These are phyloP conservation scores for Earliella scabrosa DNA, from an alignment of 1,284 basidiomycete genomes.

Conservation along the genomic window DNA sequence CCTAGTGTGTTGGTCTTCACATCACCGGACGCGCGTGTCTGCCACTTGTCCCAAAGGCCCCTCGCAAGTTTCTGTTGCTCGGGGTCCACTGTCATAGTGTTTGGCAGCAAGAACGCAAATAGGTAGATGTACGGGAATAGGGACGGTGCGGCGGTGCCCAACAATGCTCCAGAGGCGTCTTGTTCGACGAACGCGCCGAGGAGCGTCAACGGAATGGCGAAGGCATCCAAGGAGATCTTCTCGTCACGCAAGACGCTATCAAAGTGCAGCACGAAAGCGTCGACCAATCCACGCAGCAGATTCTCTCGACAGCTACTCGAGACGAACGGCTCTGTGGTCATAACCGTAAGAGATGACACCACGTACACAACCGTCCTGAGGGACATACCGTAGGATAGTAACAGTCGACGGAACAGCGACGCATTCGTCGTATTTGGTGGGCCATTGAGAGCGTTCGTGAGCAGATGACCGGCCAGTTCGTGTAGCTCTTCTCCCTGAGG, in stretches of 20 bases:
- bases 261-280: conserved; percentile 43
- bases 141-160: conserved; percentile 9
- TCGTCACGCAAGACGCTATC: conserved; percentile 40
- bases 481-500: conserved; percentile 51
- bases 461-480: conserved; percentile 32
- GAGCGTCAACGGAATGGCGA: conserved; percentile 38
- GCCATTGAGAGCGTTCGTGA: conserved; percentile 32
- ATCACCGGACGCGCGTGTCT: conserved; percentile 21
- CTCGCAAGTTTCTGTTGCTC: conserved; percentile 18
- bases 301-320: conserved; percentile 40
- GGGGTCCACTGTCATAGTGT: conserved; percentile 25
- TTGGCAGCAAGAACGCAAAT: conserved; percentile 51
- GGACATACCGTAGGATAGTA: conserved; percentile 40
- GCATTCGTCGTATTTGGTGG: conserved; percentile 24
- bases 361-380: neutral
- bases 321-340: conserved; percentile 39
- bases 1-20: conserved; percentile 31
- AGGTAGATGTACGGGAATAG: conserved; percentile 52
- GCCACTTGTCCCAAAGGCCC: conserved; percentile 31
- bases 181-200: conserved; percentile 37
- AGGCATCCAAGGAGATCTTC: conserved; percentile 10
- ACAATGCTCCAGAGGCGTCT: conserved; percentile 18
- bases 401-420: conserved; percentile 39
- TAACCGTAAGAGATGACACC: neutral
- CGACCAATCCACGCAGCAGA: conserved; percentile 40